Evolutionary conservation across 345 rosid species (phyloP).

Genomic region (Noccaea bulbosa): DNA sequence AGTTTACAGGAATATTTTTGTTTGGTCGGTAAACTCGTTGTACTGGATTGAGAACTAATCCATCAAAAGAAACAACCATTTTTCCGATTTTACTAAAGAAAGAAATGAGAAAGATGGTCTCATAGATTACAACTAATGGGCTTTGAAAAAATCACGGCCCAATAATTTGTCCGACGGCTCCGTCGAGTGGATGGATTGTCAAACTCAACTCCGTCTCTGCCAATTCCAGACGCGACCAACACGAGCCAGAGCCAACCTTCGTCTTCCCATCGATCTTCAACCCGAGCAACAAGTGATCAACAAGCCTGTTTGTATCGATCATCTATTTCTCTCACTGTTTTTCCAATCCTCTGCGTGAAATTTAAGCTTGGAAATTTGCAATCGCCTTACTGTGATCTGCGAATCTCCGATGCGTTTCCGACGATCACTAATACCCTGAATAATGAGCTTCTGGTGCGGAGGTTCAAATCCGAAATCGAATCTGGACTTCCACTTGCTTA

Average conservation of each 20-base stretch:
- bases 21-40: no score
- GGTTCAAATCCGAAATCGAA: slow-evolving; percentile 30
- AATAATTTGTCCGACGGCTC: slow-evolving; percentile 17
- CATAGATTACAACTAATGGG: neutral
- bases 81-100: no score
- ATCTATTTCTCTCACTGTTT: slow-evolving; percentile 1
- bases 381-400: slow-evolving; percentile 40
- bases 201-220: slow-evolving; percentile 14
- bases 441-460: slow-evolving; percentile 32
- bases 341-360: neutral
- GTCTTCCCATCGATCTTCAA: slow-evolving; percentile 22
- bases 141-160: neutral
- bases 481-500: slow-evolving; percentile 3
- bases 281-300: neutral
- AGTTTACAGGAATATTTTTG: neutral
- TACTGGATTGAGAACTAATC: no score
- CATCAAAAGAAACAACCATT: no score
- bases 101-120: no score
- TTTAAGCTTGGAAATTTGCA: slow-evolving; percentile 23
- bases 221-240: slow-evolving; percentile 25
- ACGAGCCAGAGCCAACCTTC: slow-evolving; percentile 27
- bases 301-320: slow-evolving; percentile 2
- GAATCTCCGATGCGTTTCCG: slow-evolving; percentile 32
- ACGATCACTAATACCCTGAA: slow-evolving; percentile 11
- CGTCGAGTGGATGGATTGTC: slow-evolving; percentile 5